phyloP scores from a whole-genome alignment of 2,329 filamentous ascomycete genomes.

The Conoideocrella luteorostrata region DNA sequence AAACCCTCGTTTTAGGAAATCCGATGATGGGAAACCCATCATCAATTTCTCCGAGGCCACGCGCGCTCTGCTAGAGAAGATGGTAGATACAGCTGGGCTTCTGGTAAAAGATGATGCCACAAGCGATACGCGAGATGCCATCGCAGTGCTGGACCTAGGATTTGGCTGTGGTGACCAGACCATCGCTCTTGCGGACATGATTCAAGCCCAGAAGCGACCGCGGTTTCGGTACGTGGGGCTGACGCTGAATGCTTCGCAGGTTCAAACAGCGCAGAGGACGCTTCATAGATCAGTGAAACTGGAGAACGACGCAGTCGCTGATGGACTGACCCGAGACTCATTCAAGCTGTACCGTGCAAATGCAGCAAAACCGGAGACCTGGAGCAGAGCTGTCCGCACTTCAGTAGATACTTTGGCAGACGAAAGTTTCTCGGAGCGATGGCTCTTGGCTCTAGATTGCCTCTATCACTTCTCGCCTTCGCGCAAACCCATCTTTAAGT shows the following conservation, averaged over 20 bases:
- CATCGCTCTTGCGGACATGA: slow-evolving; percentile 32
- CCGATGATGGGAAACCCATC: slow-evolving; percentile 21
- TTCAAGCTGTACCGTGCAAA: slow-evolving; percentile 41
- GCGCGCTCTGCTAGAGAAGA: slow-evolving; percentile 39
- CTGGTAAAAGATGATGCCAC: slow-evolving; percentile 13
- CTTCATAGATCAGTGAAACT: slow-evolving; percentile 19
- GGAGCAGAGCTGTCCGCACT: slow-evolving; percentile 23
- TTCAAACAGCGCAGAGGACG: slow-evolving; percentile 27
- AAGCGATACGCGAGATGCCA: not conserved
- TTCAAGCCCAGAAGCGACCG: slow-evolving; percentile 14
- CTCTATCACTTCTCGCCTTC: slow-evolving; percentile 52
- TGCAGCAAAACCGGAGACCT: slow-evolving; percentile 39
- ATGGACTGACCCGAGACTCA: not conserved
- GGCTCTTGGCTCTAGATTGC: slow-evolving; percentile 50
- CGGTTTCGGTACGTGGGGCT: slow-evolving; percentile 45
- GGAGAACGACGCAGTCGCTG: slow-evolving; percentile 1
- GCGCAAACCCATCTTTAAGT: slow-evolving; percentile 36
- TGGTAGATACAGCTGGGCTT: slow-evolving; percentile 38
- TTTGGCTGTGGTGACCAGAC: slow-evolving; percentile 56
- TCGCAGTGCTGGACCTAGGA: slow-evolving; percentile 46
- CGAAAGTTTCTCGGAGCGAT: slow-evolving; percentile 26
- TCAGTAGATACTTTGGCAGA: slow-evolving; percentile 22
- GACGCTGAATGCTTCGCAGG: slow-evolving; percentile 42
- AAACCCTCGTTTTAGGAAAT: slow-evolving; percentile 19
- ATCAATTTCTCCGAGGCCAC: slow-evolving; percentile 39